Evolutionary conservation across 345 rosid species (phyloP), one percentile per base, ranked within the genome.

Genomic region (Erucastrum elatum): DNA sequence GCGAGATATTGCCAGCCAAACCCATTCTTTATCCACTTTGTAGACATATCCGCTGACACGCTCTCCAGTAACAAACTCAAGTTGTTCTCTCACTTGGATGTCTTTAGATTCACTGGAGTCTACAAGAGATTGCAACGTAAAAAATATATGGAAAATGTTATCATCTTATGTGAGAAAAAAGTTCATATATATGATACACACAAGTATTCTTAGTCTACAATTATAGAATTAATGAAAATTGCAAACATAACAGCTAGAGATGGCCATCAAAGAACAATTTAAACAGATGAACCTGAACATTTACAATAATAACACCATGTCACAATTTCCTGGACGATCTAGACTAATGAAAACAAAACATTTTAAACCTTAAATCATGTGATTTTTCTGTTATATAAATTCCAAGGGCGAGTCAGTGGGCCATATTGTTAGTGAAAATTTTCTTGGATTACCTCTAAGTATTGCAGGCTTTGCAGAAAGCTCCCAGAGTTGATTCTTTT

Each of bases 1-100:
- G 72, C 93, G 89, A 83, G 99, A 89, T 73, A 95, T 29, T 55
- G 94, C 76, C 77, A 95, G 72, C 92, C 92, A 93, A 3, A 83
- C 89, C 99, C 99, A 93, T 79, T 95, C 98, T 75, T 59, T 77
- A 44, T 91, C 94, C 82, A 91, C 93, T 84, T 89, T 95, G 86
- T 91, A 93, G 63, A 93, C 92, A 83, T 89, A 91, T 78, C 99
- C 97, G 17, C 78, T 71, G 62, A 89, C 85, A 70, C 49, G 17
- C 77, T 88, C 84, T 46, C 98, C 98, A 73, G 83, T 37, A 59
- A 87, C 80, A 85, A 87, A 86, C 55, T 88, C 84, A 62, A 71
- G 76, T 34, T 88, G 84, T 72, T 91, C 87, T 68, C 31, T 59
- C 41, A 46, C 58, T 62, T 76, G 56, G 26, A 77, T 71, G 51